Evolutionary conservation across 2,329 filamentous ascomycete species (phyloP), one percentile per base, ranked within the genome.

Genomic region (Chrysosporium queenslandicum): DNA sequence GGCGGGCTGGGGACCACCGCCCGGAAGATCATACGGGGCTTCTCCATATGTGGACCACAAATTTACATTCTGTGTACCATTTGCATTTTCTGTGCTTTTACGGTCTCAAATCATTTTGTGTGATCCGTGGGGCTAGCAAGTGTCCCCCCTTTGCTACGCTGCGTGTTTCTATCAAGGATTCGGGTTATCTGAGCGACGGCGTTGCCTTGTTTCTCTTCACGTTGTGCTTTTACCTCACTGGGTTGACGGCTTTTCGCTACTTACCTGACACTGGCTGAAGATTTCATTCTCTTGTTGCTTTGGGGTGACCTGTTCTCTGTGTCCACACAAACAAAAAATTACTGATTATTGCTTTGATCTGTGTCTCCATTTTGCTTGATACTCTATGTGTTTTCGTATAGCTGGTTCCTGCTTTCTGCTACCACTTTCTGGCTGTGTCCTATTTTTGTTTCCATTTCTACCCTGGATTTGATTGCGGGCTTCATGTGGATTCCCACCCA

Each of bases 51-150:
- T 14, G 16, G 29, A 12, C 25, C 29, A n/a, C 29, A 34, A n/a
- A n/a, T n/a, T 46, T 34, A 23, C 43, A 12, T 46, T 46, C 29
- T 46, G 43, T 46, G 29, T 46, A 46, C 43, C 43, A 46, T 36
- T 46, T 46, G 43, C 34, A n/a, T 30, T 32, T 29, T 20, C 14
- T 25, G 23, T 43, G 20, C 12, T 43, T 34, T 46, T 18, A 5
- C n/a, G 27, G 20, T 27, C 32, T 36, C 32, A 39, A 36, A n/a
- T 46, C 29, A n/a, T 14, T 47, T 47, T 46, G 4, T 9, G 6
- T 27, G 41, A 30, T 20, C 16, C 30, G 32, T 36, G 45, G 30
- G 32, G 43, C n/a, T 36, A 47, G 45, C 20, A 21, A 18, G 14
- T 37, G 18, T 23, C 18, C 8, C 12, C 3, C 23, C 23, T 18